phyloP scores from a whole-genome alignment of 2,329 filamentous ascomycete genomes.

The Alternaria ventricosa region DNA sequence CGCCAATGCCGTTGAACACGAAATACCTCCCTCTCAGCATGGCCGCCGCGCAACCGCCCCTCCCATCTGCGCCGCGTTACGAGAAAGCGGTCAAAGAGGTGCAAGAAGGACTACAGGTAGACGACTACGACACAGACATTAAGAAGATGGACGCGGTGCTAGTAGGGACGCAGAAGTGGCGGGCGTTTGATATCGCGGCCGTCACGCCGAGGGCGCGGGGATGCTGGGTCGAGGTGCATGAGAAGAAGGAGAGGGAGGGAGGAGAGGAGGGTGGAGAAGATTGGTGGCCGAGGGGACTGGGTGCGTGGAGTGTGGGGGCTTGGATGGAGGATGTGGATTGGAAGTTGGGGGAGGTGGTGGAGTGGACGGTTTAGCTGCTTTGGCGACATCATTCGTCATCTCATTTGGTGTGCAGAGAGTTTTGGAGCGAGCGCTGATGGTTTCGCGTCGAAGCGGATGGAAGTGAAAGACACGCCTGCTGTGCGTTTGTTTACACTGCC shows the following conservation, averaged over 20 bases:
- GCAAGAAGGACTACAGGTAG: slow-evolving; percentile 16
- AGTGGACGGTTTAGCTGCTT: too few species aligned
- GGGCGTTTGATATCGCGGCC: slow-evolving; percentile 25
- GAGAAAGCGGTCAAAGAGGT: slow-evolving; percentile 13
- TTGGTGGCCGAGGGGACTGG: slow-evolving; percentile 31
- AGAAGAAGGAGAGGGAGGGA: neutral
- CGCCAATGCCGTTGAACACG: slow-evolving; percentile 31
- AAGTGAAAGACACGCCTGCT: neutral
- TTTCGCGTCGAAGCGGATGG: neutral
- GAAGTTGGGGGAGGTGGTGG: slow-evolving; percentile 25
- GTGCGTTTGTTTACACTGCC: neutral
- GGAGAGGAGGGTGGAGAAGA: slow-evolving; percentile 5
- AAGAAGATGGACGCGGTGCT: slow-evolving; percentile 27
- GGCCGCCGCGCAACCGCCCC: slow-evolving; percentile 31
- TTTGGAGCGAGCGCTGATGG: neutral
- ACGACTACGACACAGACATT: slow-evolving; percentile 30
- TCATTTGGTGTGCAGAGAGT: too few species aligned
- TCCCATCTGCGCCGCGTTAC: slow-evolving; percentile 21
- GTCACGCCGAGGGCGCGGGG: slow-evolving; percentile 31
- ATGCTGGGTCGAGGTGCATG: slow-evolving; percentile 31
- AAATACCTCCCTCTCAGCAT: slow-evolving; percentile 31
- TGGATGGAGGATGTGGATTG: slow-evolving; percentile 41
- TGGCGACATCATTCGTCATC: too few species aligned
- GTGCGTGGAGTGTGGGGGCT: slow-evolving; percentile 32
- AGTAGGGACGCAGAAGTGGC: slow-evolving; percentile 36